Evolutionary conservation across 495 filamentous ascomycete genomes (phyloP), one percentile per base, ranked within the genome.

Genomic region (Aspergillus steynii): DNA sequence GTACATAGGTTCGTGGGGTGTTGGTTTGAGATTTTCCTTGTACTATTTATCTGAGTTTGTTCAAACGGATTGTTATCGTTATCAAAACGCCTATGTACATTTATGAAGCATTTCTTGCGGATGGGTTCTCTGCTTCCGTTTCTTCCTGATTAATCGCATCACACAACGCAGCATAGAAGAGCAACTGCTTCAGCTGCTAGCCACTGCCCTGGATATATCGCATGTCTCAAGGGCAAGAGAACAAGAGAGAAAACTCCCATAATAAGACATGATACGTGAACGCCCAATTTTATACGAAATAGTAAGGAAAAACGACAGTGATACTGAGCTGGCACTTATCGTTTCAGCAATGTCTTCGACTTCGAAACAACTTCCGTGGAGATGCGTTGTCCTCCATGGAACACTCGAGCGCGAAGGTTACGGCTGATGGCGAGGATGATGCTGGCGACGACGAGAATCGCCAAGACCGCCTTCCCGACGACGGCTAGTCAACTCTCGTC

Each of bases 401-500:
- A 42, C 3, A 61, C 56, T 48, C 65, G 58, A 50, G 52, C 50
- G 8, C 74, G 74, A 55, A 65, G 61, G 31, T 60, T 65, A 42
- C 64, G 60, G 54, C 69, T 68, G 25, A 65, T 34, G 25, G 66
- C 60, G 48, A 71, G 54, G 29, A 72, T 31, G 42, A 71, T 26
- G 26, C 63, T 51, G 55, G 59, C 53, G 26, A 71, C 20, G 5
- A 61, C 45, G 47, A 62, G 47, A 15, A 71, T 31, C 46, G 61
- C 53, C 15, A 76, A 53, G 29, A 59, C 32, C 7, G 64, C 58
- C 27, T 61, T 63, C 56, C 70, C 65, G 45, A 70, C 37, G 25
- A 66, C 66, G 53, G 60, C 26, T 34, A 73, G 64, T 77, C 72
- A 89, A 67, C 88, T 81, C 63, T 83, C 69, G 50, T 86, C 81